Evolutionary conservation across 495 filamentous ascomycete species (phyloP), one percentile per base, ranked within the genome.

Genomic region (Tuber magnatum): DNA sequence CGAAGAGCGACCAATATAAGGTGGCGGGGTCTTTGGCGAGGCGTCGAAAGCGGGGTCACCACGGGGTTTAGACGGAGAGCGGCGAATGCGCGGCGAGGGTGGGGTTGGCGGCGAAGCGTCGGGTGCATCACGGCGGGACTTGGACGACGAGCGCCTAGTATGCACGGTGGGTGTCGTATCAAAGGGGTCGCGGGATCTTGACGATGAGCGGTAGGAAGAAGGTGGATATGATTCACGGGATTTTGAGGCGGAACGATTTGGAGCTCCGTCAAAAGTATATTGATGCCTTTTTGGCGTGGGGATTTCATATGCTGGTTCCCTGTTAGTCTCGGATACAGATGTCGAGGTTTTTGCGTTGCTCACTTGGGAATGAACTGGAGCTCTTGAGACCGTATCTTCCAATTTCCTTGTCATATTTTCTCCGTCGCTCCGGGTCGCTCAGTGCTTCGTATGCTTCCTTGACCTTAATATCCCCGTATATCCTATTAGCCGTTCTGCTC

Each of bases 361-460:
- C 32, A 73, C 43, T 35, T 28, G 43, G 32, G 32, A 39, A 39
- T 65, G 39, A 35, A 61, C n/a, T 48, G 3, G 71, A 28, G 20
- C 20, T 35, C 44, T 73, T 28, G 39, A 73, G 46, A 3, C 48
- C 40, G 20, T 4, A 40, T 68, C 40, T 61, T 68, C 61, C 61
- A 35, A 16, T n/a, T 18, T 73, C 44, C 3, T 56, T 77, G 72
- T 78, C 74, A 72, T 78, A 78, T 56, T 78, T 78, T 20, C 71
- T 72, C 40, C 76, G 76, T 7, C 51, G 74, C 20, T 10, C 42
- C 20, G 74, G 76, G 65, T 78, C 70, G 39, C 68, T 78, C 70
- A 78, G 40, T 51, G 77, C 76, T 78, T 73, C 71, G 65, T 18
- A 69, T 40, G 70, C 32, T 48, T 56, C 70, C 28, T 76, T 41